Base-by-base conservation (phyloP, 805 yeast species). In the Monosporozyma servazzii region DNA sequence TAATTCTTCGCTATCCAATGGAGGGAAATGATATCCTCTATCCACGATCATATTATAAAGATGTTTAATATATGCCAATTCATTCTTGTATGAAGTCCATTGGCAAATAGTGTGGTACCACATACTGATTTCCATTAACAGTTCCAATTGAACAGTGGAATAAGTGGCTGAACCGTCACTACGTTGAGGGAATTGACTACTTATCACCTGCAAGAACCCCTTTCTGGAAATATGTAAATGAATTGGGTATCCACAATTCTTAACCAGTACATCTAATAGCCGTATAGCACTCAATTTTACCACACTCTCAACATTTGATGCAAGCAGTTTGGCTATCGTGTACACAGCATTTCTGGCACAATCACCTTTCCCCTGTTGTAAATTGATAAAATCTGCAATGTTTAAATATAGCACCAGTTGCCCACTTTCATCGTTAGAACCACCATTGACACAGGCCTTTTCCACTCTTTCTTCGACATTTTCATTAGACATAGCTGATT, bases 211-310 rank as follows among this genome's bases (percentile, higher is more conserved):
- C 62, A 91, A 75, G 60, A 91, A 93, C 66, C 89, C 97, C 66
- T 90, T 90, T 52, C 97, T 78, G 6, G 96, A 86, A 51, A 91
- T 86, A 69, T 91, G 98, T 45, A 91, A 74, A 56, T 91, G 98
- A 71, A 91, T 83, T 3, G 98, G 96, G 66, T 90, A 93, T 5
- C 97, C 98, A 71, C 99, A 93, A 73, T 91, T 91, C 71, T 91
- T 91, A 51, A 91, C 98, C 59, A 91, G 73, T 51, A 87, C 86
- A 65, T 91, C 98, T 54, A 91, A 62, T 36, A 87, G 70, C 2
- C 88, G 78, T 57, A 93, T 69, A 13, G 96, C 96, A 60, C 89
- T 79, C 52, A 84, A 79, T 4, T 89, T 79, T 30, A 88, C 84
- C n/a, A 62, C 85, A 91, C 58, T 86, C 90, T 61, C 86, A 75